Conservation (phyloP, 495 filamentous ascomycete species). For the Penicillium psychrofluorescens region DNA sequence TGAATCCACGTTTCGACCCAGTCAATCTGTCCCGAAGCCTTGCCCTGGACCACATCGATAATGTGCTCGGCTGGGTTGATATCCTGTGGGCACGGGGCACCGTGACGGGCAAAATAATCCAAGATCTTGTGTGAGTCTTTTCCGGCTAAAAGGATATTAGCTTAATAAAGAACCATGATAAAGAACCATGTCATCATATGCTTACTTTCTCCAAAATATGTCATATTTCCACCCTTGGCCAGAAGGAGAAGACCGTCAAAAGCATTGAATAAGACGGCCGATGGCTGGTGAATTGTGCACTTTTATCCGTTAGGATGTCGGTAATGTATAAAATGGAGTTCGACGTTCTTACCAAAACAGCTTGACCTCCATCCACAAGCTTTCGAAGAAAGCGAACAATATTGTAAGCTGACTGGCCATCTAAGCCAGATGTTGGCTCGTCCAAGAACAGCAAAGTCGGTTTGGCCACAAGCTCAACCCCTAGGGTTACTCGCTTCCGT, state of each 20-base stretch:
- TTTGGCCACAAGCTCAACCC: slow-evolving; percentile 64
- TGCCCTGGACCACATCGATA: slow-evolving; percentile 41
- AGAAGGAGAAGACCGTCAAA: slow-evolving; percentile 47
- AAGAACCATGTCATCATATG: slow-evolving; percentile 2
- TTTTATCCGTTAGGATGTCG: slow-evolving; percentile 6
- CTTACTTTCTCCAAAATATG: slow-evolving; percentile 52
- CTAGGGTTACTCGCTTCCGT: slow-evolving; percentile 82
- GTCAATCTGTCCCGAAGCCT: slow-evolving; percentile 24
- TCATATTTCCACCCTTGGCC: slow-evolving; percentile 43
- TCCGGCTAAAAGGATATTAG: slow-evolving; percentile 45
- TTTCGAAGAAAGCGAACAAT: slow-evolving; percentile 76
- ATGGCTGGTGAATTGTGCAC: slow-evolving; percentile 94
- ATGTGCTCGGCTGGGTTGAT: slow-evolving; percentile 55
- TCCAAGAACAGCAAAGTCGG: slow-evolving; percentile 60
- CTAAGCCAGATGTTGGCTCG: slow-evolving; percentile 58
- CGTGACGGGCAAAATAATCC: slow-evolving; percentile 46
- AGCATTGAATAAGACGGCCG: slow-evolving; percentile 50
- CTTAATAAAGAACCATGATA: slow-evolving; percentile 4
- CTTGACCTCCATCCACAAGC: slow-evolving; percentile 74
- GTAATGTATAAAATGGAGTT: background rate
- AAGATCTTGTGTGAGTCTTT: slow-evolving; percentile 49
- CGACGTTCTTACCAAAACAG: slow-evolving; percentile 50
- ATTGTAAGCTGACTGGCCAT: slow-evolving; percentile 54
- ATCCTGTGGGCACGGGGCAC: slow-evolving; percentile 38
- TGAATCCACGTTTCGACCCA: slow-evolving; percentile 45